A percentile compares a stretch with the other conserved stretches of the same genome.
Evolutionary conservation across 129 eudicot genomes (phyloP).

Genomic region (Flaveria trinervia): DNA sequence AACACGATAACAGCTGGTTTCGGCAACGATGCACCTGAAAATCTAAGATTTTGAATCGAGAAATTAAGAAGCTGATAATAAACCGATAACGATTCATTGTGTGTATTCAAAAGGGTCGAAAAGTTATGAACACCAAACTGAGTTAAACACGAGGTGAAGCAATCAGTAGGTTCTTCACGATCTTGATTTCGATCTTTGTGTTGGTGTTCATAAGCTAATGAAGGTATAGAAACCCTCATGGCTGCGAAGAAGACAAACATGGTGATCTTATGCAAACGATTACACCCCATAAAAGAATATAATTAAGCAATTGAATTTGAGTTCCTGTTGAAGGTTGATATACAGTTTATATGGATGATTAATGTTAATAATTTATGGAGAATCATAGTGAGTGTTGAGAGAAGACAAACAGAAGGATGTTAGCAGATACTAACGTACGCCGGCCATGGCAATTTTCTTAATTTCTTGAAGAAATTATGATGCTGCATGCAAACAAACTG

Average conservation of each 20-base stretch:
- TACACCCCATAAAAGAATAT: constrained; percentile 17
- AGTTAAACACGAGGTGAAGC: constrained; percentile 42
- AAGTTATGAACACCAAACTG: constrained; percentile 52
- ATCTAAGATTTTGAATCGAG: constrained; percentile 74
- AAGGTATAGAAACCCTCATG: constrained; percentile 15
- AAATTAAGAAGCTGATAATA: constrained; percentile 53
- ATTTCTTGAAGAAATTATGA: not conserved
- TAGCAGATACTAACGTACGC: constrained; percentile 22
- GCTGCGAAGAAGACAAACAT: not conserved
- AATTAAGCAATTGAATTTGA: no score
- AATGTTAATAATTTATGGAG: constrained; percentile 21
- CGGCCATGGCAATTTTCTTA: constrained; percentile 37
- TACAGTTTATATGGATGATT: constrained; percentile 8
- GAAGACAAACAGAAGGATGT: constrained; percentile 31
- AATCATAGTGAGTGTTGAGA: constrained; percentile 26
- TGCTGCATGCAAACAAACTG: not conserved
- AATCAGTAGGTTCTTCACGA: constrained; percentile 14
- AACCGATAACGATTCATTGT: constrained; percentile 26
- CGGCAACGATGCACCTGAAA: constrained; percentile 37
- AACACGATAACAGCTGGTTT: constrained; percentile 67
- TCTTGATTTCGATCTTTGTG: not conserved
- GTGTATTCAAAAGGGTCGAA: constrained; percentile 34
- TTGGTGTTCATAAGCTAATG: constrained; percentile 15
- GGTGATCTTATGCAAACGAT: constrained; percentile 1
- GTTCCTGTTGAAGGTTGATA: not conserved